Percentiles rank a stretch among this genome's conserved stretches.
phyloP scores from a whole-genome alignment of 1,284 basidiomycete genomes.

The Volvariella surrecta region DNA sequence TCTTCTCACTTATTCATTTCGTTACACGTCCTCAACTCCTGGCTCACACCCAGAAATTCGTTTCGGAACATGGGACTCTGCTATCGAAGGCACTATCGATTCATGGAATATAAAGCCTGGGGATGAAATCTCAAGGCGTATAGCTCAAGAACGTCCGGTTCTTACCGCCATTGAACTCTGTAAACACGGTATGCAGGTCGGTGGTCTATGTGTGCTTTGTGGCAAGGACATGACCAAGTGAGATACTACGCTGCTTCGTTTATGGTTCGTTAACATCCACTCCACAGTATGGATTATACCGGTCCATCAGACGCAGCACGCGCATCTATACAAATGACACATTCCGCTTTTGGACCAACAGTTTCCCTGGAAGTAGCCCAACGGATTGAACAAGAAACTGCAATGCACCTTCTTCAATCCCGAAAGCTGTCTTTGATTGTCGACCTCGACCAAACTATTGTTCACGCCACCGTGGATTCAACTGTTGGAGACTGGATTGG shows the following conservation, averaged over 20 bases:
- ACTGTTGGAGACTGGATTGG: slow-evolving; percentile 96
- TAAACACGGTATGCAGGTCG: slow-evolving; percentile 88
- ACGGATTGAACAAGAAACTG: slow-evolving; percentile 79
- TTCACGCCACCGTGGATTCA: slow-evolving; percentile 97
- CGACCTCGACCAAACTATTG: slow-evolving; percentile 97
- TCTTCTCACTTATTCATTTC: slow-evolving; percentile 76
- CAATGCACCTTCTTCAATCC: slow-evolving; percentile 65
- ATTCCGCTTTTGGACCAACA: slow-evolving; percentile 71
- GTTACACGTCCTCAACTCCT: slow-evolving; percentile 32
- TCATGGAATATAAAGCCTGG: slow-evolving; percentile 56
- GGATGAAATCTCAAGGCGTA: slow-evolving; percentile 49
- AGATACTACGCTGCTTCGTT: slow-evolving; percentile 7
- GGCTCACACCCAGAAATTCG: slow-evolving; percentile 52
- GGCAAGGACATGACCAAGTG: slow-evolving; percentile 92
- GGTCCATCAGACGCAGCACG: slow-evolving; percentile 75
- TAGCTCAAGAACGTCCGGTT: slow-evolving; percentile 48
- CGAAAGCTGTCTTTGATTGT: slow-evolving; percentile 92
- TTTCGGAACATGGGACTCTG: slow-evolving; percentile 83
- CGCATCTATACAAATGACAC: slow-evolving; percentile 81
- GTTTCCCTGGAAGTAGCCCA: slow-evolving; percentile 83
- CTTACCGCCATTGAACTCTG: slow-evolving; percentile 77
- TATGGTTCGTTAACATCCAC: slow-evolving; percentile 5
- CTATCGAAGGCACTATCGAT: slow-evolving; percentile 67
- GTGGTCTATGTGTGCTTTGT: slow-evolving; percentile 89
- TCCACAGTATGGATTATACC: slow-evolving; percentile 72